Percentiles rank a stretch among this genome's conserved stretches.
phyloP scores from a whole-genome alignment of 2,329 filamentous ascomycete genomes.

The Grosmannia serpens region DNA sequence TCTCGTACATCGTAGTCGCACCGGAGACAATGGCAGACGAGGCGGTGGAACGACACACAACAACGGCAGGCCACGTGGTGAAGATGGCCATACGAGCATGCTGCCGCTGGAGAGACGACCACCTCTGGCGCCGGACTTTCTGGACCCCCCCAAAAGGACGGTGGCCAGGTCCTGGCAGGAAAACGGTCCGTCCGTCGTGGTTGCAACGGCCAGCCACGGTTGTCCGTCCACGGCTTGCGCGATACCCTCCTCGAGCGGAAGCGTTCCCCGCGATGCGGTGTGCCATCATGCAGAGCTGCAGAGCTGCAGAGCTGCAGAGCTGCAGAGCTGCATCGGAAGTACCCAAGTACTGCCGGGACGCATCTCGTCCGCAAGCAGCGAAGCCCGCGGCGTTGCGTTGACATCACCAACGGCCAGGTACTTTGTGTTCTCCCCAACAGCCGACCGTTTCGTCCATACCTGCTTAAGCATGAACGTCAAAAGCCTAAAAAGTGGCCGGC shows the following conservation, averaged over 20 bases:
- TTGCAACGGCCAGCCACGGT: background rate
- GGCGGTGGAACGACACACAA: too few species aligned
- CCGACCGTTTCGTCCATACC: background rate
- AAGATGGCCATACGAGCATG: too few species aligned
- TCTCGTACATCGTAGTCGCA: too few species aligned
- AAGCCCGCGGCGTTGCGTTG: background rate
- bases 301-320: background rate
- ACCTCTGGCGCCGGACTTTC: too few species aligned
- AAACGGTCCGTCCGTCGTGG: too few species aligned
- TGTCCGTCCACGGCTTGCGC: background rate
- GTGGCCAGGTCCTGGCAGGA: too few species aligned
- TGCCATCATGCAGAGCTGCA: background rate
- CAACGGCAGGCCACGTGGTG: too few species aligned
- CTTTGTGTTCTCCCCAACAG: too few species aligned
- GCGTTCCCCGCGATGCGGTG: slow-evolving; percentile 1
- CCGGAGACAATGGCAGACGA: too few species aligned
- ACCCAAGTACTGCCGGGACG: background rate
- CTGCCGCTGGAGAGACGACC: too few species aligned
- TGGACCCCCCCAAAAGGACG: too few species aligned
- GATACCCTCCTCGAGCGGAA: background rate
- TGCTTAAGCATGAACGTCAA: background rate
- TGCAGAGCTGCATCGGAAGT: background rate
- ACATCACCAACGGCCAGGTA: background rate
- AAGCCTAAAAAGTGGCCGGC: background rate
- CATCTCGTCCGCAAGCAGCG: too few species aligned